Base-by-base conservation (phyloP, 371 early-diverging fungal species). In the Phascolomyces articulosus region DNA sequence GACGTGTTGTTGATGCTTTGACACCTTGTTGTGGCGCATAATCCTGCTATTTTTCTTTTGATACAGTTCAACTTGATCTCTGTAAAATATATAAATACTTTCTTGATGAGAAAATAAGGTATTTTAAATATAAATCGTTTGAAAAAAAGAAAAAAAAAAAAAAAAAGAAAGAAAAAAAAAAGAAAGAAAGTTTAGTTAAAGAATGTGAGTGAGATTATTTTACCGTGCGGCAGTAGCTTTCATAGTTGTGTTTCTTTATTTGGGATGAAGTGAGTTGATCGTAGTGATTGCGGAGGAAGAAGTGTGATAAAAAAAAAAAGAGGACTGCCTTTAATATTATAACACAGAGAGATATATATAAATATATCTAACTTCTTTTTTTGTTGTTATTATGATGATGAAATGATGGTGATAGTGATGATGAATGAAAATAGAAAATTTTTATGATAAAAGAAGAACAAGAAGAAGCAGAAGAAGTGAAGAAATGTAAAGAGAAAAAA, bases 401-500 rank as follows among this genome's bases (percentile, higher is more conserved):
- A n/a, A n/a, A n/a, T n/a, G n/a, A n/a, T n/a, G n/a, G n/a, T n/a
- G n/a, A n/a, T n/a, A 24, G 13, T 21, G 15, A 29, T 15, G 23
- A 16, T 6, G n/a, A 23, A 18, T 29, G 27, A 18, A 29, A 40
- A n/a, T n/a, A 55, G 58, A 44, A 59, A 57, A 29, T 55, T 47
- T 44, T 55, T 31, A 59, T 26, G 28, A 31, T 24, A 21, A 65
- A n/a, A 60, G 29, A 57, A 65, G 53, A 47, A 58, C 40, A 62
- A 23, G 31, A 9, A 6, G 31, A 6, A 31, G 31, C 9, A 31
- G 31, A 31, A 31, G 9, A 31, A 34, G 11, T 48, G 44, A 64
- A 49, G 34, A 57, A 56, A 47, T 57, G 40, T n/a, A 47, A 69
- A 67, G 57, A 63, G 56, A 55, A 66, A 71, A 58, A 66, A 63